Percentiles rank a stretch among this genome's conserved stretches.
phyloP scores from a whole-genome alignment of 1,139 yeast genomes.

The Blastobotrys elegans region DNA sequence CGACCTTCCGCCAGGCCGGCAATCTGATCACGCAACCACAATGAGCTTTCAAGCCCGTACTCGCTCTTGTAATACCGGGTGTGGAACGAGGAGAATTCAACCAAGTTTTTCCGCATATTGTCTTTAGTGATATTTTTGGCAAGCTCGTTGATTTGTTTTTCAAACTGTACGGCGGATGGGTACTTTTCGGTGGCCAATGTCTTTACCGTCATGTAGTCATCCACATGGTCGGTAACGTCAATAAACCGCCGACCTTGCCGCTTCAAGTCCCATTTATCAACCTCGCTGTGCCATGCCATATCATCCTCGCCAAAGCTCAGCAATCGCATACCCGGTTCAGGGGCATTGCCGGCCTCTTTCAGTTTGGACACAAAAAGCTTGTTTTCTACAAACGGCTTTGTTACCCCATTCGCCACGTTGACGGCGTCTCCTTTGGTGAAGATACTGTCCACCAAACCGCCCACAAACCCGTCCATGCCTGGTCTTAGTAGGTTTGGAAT shows the following conservation, averaged over 20 bases:
- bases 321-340: slow-evolving; percentile 19
- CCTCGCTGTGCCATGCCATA: slow-evolving; percentile 47
- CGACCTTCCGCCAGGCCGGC: slow-evolving; percentile 37
- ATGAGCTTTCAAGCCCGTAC: slow-evolving; percentile 64
- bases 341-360: neutral
- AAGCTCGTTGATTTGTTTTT: slow-evolving; percentile 41
- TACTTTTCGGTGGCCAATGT: slow-evolving; percentile 39
- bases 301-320: slow-evolving; percentile 33
- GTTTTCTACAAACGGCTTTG: neutral
- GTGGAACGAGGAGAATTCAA: slow-evolving; percentile 61
- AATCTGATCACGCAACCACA: slow-evolving; percentile 60
- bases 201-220: slow-evolving; percentile 18
- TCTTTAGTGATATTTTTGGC: slow-evolving; percentile 42
- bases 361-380: neutral
- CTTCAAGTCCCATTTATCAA: slow-evolving; percentile 50
- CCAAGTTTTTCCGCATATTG: slow-evolving; percentile 50
- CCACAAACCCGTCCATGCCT: neutral
- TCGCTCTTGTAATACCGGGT: slow-evolving; percentile 79
- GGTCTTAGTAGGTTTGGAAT: neutral
- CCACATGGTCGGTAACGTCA: slow-evolving; percentile 56
- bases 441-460: neutral
- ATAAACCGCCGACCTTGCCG: slow-evolving; percentile 56
- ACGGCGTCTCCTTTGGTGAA: neutral
- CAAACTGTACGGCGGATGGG: slow-evolving; percentile 46
- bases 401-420: neutral